Base-by-base conservation (phyloP, 2,329 filamentous ascomycete species). In the Cladosporium sp. region DNA sequence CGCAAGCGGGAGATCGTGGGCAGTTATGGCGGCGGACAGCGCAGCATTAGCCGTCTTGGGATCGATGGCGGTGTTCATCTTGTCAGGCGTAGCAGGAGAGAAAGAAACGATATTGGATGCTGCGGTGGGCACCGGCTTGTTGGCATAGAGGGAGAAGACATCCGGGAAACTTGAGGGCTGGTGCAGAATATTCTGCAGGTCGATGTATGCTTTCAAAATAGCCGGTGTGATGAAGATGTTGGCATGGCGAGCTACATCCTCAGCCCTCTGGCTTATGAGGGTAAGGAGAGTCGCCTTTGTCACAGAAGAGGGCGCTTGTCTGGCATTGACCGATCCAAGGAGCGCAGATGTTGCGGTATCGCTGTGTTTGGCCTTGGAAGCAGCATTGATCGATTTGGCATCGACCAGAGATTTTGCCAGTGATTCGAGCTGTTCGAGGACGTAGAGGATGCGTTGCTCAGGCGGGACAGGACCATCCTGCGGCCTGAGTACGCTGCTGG, bases 121-220 rank as follows among this genome's bases (percentile, higher is more conserved):
- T 66, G 84, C 78, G 52, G 81, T 75, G 2, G 92, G 89, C 62
- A 86, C 78, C 9, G 90, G 88, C 74, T 97, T 99, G 66, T 84
- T 84, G 51, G 90, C 90, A 72, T 93, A 97, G 55, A 97, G 81
- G 58, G 86, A 78, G 69, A 99, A 88, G 42, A 92, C 84, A 60
- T 87, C 83, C 6, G 93, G 91, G 62, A 97, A 84, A 45, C 89
- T 86, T 64, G 90, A 84, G 2, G 91, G 87, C 59, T 83, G 85
- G 61, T 85, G 83, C 43, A 97, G 82, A 11, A 86, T 81, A 28
- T 86, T 81, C 72, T 96, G 91, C 45, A 90, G 84, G 38, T 84
- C 80, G 62, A 96, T 86, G 73, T 97, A 97, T 65, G 83, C 74
- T 59, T 83, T 79, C 39, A 97, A 83, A 36, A 93, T 78, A 30